A percentile compares a stretch with the other conserved stretches of the same genome.
phyloP scores from a whole-genome alignment of 129 eudicot species.

The Solidago caesia region DNA sequence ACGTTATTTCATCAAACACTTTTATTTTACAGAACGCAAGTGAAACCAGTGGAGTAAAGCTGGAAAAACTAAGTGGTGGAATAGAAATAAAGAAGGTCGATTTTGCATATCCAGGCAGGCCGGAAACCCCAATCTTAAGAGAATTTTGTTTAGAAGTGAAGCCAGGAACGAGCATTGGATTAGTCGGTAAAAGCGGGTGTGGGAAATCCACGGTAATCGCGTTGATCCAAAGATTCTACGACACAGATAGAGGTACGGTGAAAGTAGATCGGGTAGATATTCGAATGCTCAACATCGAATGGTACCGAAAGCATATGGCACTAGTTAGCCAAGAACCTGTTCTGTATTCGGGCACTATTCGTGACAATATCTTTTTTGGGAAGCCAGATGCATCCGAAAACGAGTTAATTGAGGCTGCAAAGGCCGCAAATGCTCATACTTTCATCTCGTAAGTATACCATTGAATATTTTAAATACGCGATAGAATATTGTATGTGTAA shows the following conservation, averaged over 20 bases:
- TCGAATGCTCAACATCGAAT: conserved; percentile 58
- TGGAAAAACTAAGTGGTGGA: conserved; percentile 49
- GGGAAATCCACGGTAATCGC: conserved; percentile 91
- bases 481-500: neutral
- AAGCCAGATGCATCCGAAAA: conserved; percentile 78
- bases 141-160: conserved; percentile 75
- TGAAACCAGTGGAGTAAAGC: conserved; percentile 33
- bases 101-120: conserved; percentile 74
- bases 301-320: conserved; percentile 82
- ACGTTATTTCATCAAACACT: neutral
- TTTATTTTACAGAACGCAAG: conserved; percentile 33
- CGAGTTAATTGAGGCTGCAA: conserved; percentile 79
- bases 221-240: conserved; percentile 76
- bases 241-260: conserved; percentile 63
- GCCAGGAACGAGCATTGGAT: conserved; percentile 76
- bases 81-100: conserved; percentile 77
- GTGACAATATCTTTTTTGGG: conserved; percentile 72
- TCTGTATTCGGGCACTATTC: conserved; percentile 70
- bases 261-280: conserved; percentile 81
- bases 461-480: no score
- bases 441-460: conserved; percentile 74
- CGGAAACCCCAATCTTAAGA: conserved; percentile 51
- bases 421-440: conserved; percentile 91
- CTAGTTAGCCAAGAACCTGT: conserved; percentile 96
- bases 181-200: conserved; percentile 95